These are phyloP conservation scores for Scleroderma bovista DNA, from an alignment of 768 basidiomycete species.

Conservation along the genomic window DNA sequence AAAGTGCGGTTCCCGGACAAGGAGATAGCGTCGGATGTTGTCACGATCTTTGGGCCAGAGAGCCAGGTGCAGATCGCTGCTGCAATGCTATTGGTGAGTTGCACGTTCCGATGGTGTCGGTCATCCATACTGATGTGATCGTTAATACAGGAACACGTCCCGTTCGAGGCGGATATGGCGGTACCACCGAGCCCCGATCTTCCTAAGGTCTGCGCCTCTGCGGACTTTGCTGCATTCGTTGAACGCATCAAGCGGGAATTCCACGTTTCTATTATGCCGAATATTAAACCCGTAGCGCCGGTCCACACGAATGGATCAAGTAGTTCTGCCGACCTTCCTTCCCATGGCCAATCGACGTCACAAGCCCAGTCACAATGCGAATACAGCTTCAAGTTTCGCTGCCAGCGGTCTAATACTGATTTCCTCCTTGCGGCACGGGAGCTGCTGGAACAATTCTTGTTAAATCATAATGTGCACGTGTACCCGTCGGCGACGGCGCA, in stretches of 20 bases:
- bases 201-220: slow-evolving; percentile 61
- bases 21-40: slow-evolving; percentile 89
- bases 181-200: slow-evolving; percentile 83
- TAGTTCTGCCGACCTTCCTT: slow-evolving; percentile 47
- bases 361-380: slow-evolving; percentile 38
- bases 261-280: slow-evolving; percentile 85
- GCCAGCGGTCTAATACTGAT: slow-evolving; percentile 93
- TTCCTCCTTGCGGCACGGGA: slow-evolving; percentile 87
- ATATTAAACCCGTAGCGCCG: slow-evolving; percentile 48
- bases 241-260: slow-evolving; percentile 92
- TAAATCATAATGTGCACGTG: slow-evolving; percentile 76
- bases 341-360: slow-evolving; percentile 14
- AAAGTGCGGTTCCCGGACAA: slow-evolving; percentile 90
- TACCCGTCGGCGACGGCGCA: slow-evolving; percentile 78
- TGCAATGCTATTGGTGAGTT: slow-evolving; percentile 84
- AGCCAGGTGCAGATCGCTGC: slow-evolving; percentile 95
- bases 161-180: slow-evolving; percentile 92
- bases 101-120: background rate
- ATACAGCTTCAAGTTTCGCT: slow-evolving; percentile 91
- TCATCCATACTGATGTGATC: background rate
- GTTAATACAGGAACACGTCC: slow-evolving; percentile 79
- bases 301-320: slow-evolving; percentile 41
- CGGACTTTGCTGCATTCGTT: slow-evolving; percentile 82
- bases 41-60: slow-evolving; percentile 96
- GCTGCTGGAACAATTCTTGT: slow-evolving; percentile 87